These are phyloP conservation scores for Simplicillium sp. DNA, from an alignment of 2,329 filamentous ascomycete species.

Conservation along the genomic window DNA sequence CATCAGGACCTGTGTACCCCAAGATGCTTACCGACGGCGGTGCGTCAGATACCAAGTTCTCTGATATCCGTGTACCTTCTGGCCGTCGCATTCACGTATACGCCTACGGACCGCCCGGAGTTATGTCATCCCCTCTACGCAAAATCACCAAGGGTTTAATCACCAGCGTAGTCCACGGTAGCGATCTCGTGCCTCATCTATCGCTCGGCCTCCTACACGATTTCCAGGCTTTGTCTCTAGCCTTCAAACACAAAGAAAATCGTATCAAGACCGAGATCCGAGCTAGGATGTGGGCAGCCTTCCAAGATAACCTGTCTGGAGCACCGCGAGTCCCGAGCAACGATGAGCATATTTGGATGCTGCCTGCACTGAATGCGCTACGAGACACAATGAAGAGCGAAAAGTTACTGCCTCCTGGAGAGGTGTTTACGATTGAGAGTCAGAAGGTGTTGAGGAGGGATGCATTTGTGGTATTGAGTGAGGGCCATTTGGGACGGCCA, in stretches of 20 bases:
- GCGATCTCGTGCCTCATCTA: conserved; percentile 64
- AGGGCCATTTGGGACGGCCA: conserved; percentile 49
- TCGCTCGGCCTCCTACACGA: conserved; percentile 68
- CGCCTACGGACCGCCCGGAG: conserved; percentile 66
- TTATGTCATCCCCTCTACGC: conserved; percentile 61
- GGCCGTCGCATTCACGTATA: conserved; percentile 70
- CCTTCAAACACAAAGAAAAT: conserved; percentile 63
- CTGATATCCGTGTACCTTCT: conserved; percentile 46
- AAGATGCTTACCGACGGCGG: conserved; percentile 26
- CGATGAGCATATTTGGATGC: conserved; percentile 61
- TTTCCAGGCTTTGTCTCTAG: conserved; percentile 60
- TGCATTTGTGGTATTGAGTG: conserved; percentile 41
- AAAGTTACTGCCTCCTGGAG: conserved; percentile 66
- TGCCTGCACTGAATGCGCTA: conserved; percentile 55
- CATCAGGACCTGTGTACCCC: conserved; percentile 32
- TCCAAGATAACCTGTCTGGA: conserved; percentile 47
- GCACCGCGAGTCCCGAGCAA: conserved; percentile 22
- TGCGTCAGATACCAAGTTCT: conserved; percentile 13
- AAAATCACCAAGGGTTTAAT: conserved; percentile 64
- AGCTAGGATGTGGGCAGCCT: conserved; percentile 53
- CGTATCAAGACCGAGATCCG: conserved; percentile 59
- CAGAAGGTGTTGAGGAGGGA: conserved; percentile 58
- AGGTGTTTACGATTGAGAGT: conserved; percentile 65
- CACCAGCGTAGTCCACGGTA: conserved; percentile 63
- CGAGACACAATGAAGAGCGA: conserved; percentile 58